phyloP scores from a whole-genome alignment of 1,284 basidiomycete genomes.

The Thecaphora thlaspeos region DNA sequence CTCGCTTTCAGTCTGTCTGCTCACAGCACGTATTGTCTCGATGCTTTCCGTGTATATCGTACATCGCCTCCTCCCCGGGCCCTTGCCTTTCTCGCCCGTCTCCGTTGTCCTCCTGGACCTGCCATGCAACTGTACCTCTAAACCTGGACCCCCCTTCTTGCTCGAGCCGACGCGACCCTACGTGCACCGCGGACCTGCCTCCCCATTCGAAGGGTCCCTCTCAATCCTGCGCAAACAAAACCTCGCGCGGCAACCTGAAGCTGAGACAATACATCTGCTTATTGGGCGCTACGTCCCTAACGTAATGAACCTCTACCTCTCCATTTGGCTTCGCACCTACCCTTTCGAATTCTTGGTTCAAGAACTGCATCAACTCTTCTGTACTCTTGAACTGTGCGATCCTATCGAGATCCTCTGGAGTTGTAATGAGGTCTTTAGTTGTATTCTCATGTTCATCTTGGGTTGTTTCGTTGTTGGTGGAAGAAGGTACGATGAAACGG shows the following conservation, averaged over 20 bases:
- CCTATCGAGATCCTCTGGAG: not conserved
- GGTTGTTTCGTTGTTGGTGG: not conserved
- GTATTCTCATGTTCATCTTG: not conserved
- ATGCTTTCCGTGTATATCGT: no score
- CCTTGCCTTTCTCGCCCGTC: no score
- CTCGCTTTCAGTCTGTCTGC: no score
- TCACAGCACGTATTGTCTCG: no score
- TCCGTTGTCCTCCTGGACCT: no score
- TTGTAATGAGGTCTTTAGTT: no score
- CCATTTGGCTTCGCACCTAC: constrained; percentile 60
- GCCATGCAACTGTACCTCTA: no score
- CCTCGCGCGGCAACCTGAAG: constrained; percentile 72
- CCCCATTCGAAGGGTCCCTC: not conserved
- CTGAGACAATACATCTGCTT: constrained; percentile 99
- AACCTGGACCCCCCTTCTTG: no score
- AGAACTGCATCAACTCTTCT: constrained; percentile 1
- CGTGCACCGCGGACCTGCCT: no score
- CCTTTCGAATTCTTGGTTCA: constrained; percentile 10
- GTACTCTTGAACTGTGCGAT: constrained; percentile 3
- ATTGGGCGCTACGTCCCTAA: constrained; percentile 89
- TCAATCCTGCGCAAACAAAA: constrained; percentile 17
- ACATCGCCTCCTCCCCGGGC: no score
- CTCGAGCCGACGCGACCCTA: no score
- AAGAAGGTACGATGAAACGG: not conserved
- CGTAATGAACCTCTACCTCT: constrained; percentile 67